Base-by-base conservation (phyloP, 345 rosid species). In the Trapa incisa region DNA sequence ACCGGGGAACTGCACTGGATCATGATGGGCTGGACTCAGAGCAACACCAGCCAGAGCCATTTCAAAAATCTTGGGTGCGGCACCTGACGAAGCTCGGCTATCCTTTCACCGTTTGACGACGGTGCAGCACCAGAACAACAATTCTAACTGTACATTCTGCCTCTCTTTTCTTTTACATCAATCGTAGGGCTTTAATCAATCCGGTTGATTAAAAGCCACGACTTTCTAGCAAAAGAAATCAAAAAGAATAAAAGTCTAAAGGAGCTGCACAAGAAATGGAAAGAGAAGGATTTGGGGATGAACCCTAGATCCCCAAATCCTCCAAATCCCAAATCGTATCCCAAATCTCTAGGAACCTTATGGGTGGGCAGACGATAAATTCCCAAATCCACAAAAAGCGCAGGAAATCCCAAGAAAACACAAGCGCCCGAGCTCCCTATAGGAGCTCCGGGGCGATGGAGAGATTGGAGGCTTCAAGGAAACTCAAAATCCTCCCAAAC, bases 1-100 rank as follows among this genome's bases (percentile, higher is more conserved):
- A 67, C 79, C 75, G 15, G 77, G 73, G 15, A 80, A 76, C 63
- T 45, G 78, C 42, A 66, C 69, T 58, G 79, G 74, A 78, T 81
- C 88, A 67, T 74, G 72, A 7, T 56, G 75, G 75, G 78, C 68
- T 47, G 96, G 87, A 68, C 83, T 82, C 75, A 80, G 67, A 56
- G 90, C 90, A 68, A 88, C 84, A 67, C 78, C 92, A 58, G 85
- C 94, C 60, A 71, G 85, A 35, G 92, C 89, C 98, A 90, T 88
- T 65, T 77, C 76, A 41, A 10, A 13, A 35, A 6, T 10, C 37
- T 47, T 37, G 42, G 48, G 1, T 37, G 17, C 38, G 15, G 7
- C 29, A 2, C 15, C 67, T 8, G 53, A 65, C 4, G 67, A 65
- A 43, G 67, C 47, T 42, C 67, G 37, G 67, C 52, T 41, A 48